Conservation (phyloP, 169 alveolate genomes). For the Amoebophrya sp. region DNA sequence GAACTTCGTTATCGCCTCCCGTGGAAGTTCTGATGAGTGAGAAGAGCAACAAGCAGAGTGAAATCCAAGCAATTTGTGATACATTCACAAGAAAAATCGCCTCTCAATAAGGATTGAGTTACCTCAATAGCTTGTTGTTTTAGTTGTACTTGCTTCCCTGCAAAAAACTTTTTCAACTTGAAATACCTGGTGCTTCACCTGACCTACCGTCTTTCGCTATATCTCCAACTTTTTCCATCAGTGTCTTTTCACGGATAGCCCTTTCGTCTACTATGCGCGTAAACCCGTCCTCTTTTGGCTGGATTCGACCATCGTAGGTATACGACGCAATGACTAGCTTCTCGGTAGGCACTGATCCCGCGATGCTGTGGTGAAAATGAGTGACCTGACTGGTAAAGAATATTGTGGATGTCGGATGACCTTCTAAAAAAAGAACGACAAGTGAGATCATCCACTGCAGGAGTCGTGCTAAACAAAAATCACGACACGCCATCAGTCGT, state of each 20-base stretch:
- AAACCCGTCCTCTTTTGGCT: not conserved
- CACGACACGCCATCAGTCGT: too few relatives aligned
- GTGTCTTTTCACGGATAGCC: not conserved
- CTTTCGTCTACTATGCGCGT: not conserved
- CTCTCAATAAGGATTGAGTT: too few relatives aligned
- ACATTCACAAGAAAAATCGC: not conserved
- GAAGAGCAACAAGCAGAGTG: not conserved
- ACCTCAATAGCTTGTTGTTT: not conserved
- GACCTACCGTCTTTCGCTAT: not conserved
- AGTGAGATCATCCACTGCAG: too few relatives aligned
- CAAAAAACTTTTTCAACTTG: not conserved
- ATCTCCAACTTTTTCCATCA: not conserved
- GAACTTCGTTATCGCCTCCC: not conserved
- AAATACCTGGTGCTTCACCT: not conserved
- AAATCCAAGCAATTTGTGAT: not conserved
- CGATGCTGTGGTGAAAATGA: too few relatives aligned
- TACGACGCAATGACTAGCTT: not conserved
- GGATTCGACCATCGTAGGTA: not conserved
- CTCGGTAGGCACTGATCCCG: not conserved
- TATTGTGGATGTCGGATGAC: too few relatives aligned
- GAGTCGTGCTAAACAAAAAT: too few relatives aligned
- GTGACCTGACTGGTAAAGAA: too few relatives aligned
- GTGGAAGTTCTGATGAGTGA: too few relatives aligned
- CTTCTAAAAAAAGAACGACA: too few relatives aligned
- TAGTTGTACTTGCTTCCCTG: not conserved